Evolutionary conservation across 2,329 filamentous ascomycete species (phyloP), one percentile per base, ranked within the genome.

Genomic region (Ascochyta pisi): DNA sequence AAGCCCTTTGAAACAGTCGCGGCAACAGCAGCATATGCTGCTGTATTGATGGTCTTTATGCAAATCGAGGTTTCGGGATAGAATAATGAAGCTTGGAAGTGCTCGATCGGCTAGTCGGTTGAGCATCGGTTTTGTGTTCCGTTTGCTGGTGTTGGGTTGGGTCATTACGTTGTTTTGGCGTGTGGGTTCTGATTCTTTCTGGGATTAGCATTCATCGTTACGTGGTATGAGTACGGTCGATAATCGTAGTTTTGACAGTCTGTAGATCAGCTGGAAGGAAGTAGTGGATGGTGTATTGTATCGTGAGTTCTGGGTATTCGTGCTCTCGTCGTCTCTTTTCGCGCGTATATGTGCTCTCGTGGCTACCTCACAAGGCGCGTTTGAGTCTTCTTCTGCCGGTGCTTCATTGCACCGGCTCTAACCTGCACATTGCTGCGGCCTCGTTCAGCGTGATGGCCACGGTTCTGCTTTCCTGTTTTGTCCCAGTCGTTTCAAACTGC

Each of bases 1-100:
- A 57, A 33, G 23, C 62, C 61, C 3, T 67, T 65, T 26, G 65
- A 69, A 16, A 62, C 62, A 2, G 61, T 70, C 3, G 67, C 67
- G 12, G 34, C 62, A 3, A 56, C 56, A 10, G 68, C 66, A n/a
- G 66, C 66, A 3, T 71, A 62, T 42, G 49, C 54, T 5, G 49
- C 54, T 6, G 44, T 53, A 2, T 29, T 57, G 26, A 50, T 57
- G 49, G 54, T 57, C 0, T 53, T 53, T 15, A 57, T 57, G 45
- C 54, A 57, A 19, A 53, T 57, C 3, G 29, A 50, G 6, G 33
- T 35, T 7, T n/a, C 29, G 16, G 8, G 10, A 24, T 45, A 42
- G n/a, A 35, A 33, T 4, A 6, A 19, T 19, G 19, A 19, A 19
- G 19, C 19, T 19, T 12, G 29, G 10, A 33, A 33, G 29, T 10